Evolutionary conservation across 495 filamentous ascomycete genomes (phyloP), one percentile per base, ranked within the genome.

Genomic region (Thozetella sp.): DNA sequence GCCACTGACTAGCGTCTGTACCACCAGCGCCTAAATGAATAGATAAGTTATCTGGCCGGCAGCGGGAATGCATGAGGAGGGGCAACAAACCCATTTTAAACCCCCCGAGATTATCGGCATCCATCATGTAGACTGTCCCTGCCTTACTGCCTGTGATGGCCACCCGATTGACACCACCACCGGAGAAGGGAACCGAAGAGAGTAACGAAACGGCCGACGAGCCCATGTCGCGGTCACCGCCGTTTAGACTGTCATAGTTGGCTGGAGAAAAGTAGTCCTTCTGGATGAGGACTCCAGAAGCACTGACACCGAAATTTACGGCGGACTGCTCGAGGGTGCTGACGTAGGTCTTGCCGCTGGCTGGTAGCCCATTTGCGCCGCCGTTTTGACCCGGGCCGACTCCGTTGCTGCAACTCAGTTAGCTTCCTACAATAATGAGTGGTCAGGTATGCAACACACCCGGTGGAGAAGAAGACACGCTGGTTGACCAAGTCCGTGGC

Each of bases 61-160:
- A n/a, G n/a, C n/a, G n/a, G n/a, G n/a, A n/a, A n/a, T n/a, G n/a
- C n/a, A n/a, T n/a, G n/a, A n/a, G n/a, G n/a, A n/a, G n/a, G n/a
- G n/a, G n/a, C n/a, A n/a, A n/a, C n/a, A n/a, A n/a, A n/a, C n/a
- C n/a, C n/a, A n/a, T n/a, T n/a, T n/a, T n/a, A n/a, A 76, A 82
- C 19, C 78, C 79, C 9, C 79, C 79, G 12, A 82, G 63, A 51
- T 81, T 75, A 59, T 80, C 69, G 2, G 69, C 67, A 56, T 82
- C 73, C 17, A 80, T 55, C 51, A 78, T 64, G 51, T 80, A 82
- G n/a, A 53, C 22, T 2, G 9, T 79, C 11, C 72, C 77, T 19
- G 72, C 73, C 62, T 81, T 80, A 2, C 72, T 69, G 17, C 67
- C 63, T 24, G 69, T 58, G 13, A 67, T 71, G 17, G 67, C 72